Evolutionary conservation across 441 rosid genomes (phyloP), one percentile per base, ranked within the genome.

Genomic region (Adansonia gregorii): DNA sequence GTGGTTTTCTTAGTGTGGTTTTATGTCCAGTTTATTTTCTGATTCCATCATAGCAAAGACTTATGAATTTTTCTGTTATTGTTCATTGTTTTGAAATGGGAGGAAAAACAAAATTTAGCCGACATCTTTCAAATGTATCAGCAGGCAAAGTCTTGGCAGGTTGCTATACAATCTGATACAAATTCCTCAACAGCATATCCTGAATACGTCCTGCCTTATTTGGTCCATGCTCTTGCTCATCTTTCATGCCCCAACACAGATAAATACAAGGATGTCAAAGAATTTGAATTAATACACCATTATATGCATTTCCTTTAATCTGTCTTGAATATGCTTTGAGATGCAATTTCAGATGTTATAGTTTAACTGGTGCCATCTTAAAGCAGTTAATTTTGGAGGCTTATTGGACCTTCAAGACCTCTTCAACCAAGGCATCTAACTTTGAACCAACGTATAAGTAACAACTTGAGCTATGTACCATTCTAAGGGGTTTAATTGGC

Each of bases 141-240:
- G 82, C 98, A 93, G 86, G 83, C 95, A 78, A 95, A 91, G 90
- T 90, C 88, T 27, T 89, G 98, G 51, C 95, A 89, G 79, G 86
- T 86, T 46, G 77, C 98, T 64, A 51, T 85, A 76, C 99, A 88
- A 76, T 80, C 88, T 86, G 99, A 95, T 89, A 79, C 89, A 58
- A 90, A 85, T 86, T 75, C 93, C 65, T 83, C 76, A 22, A 74
- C 83, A 59, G 83, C 82, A 59, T 88, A 89, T 86, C 96, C 99
- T 63, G 95, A 95, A 73, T 78, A 86, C 80, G 84, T 95, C 73
- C 91, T 95, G 12, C 88, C 99, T 3, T 91, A 90, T 80, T 78
- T 90, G 85, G 92, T 97, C 83, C 98, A 97, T 79, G 83, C 85
- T 72, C 93, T 97, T 79, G 98, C 99, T 48, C 98, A 95, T 88